Evolutionary conservation across 169 alveolate genomes (phyloP).

Genomic region (Plasmodium malariae): DNA sequence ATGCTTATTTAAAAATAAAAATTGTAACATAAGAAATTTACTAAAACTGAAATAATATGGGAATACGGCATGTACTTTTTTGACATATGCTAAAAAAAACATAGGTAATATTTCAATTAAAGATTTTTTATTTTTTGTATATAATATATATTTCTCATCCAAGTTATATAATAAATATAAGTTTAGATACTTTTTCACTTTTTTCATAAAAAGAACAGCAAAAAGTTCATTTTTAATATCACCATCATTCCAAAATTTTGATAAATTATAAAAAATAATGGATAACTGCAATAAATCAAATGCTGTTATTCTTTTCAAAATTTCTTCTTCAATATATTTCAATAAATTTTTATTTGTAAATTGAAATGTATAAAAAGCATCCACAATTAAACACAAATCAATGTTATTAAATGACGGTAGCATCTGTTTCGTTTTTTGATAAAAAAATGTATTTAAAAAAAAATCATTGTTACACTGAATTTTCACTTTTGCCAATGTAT

Average conservation of each 20-base stretch:
- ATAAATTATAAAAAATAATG: conserved; percentile 32
- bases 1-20: conserved; percentile 15
- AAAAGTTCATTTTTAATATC: conserved; percentile 2
- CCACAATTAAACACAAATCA: conserved; percentile 37
- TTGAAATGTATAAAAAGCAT: neutral
- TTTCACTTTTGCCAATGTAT: conserved; percentile 25
- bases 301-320: conserved; percentile 29
- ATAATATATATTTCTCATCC: conserved; percentile 42
- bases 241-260: conserved; percentile 19
- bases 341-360: neutral
- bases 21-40: conserved; percentile 15
- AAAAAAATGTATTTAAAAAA: conserved; percentile 16
- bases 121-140: conserved; percentile 20
- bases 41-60: conserved; percentile 29
- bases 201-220: conserved; percentile 27
- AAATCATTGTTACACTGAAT: neutral
- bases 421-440: conserved; percentile 5
- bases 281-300: conserved; percentile 45
- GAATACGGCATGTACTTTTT: conserved; percentile 10
- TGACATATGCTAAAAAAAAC: conserved; percentile 62
- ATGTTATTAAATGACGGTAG: conserved; percentile 40
- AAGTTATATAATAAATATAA: conserved; percentile 8
- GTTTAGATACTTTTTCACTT: conserved; percentile 26
- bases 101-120: conserved; percentile 55
- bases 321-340: conserved; percentile 24